phyloP scores from a whole-genome alignment of 495 filamentous ascomycete genomes.

The Trichoderma orchidacearum region DNA sequence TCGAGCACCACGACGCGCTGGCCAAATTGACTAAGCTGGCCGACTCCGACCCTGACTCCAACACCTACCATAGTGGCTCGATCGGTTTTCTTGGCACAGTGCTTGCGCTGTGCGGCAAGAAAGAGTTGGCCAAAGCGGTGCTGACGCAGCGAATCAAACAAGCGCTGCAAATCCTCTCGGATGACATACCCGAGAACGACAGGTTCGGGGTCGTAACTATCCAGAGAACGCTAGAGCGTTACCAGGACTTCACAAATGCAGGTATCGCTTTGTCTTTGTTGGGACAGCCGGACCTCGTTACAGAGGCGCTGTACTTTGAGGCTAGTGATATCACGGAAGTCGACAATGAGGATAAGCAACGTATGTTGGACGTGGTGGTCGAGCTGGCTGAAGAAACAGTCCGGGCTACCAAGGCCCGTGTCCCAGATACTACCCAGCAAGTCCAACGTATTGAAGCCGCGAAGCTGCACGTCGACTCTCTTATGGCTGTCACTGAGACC shows the following conservation, averaged over 20 bases:
- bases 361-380: background rate
- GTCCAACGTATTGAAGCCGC: conserved; percentile 1
- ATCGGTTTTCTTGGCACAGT: background rate
- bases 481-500: background rate
- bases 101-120: background rate
- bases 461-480: background rate
- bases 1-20: conserved; percentile 1
- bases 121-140: background rate
- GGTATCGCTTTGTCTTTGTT: background rate
- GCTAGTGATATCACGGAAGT: background rate
- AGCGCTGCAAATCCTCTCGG: background rate
- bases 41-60: background rate
- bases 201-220: background rate
- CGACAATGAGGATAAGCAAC: background rate
- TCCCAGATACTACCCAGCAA: conserved; percentile 1
- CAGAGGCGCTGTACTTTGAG: background rate
- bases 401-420: background rate
- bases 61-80: background rate
- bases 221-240: background rate
- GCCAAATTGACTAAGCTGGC: background rate
- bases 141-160: background rate
- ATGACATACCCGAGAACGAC: background rate
- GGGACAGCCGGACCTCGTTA: background rate
- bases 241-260: background rate
- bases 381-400: background rate